Conservation (phyloP, 108 stramenopile species). For the Ochromonas danica region DNA sequence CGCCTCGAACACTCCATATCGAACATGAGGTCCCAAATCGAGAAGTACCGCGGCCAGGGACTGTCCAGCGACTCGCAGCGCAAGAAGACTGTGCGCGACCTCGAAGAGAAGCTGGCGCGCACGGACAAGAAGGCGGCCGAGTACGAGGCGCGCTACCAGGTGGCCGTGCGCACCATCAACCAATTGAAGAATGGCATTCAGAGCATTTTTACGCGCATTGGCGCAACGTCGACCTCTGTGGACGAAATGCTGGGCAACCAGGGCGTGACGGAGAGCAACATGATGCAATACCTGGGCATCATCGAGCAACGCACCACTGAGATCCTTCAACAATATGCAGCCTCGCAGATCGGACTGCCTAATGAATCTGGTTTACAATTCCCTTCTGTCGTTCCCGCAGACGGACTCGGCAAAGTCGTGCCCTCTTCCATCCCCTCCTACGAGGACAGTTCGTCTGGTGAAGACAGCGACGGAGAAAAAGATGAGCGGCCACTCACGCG, state of each 20-base stretch:
- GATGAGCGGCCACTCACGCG: conserved; percentile 63
- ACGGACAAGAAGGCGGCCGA: conserved; percentile 55
- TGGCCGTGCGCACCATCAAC: conserved; percentile 51
- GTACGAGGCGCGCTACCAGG: conserved; percentile 46
- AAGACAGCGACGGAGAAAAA: conserved; percentile 55
- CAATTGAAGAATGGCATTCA: conserved; percentile 63
- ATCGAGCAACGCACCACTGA: conserved; percentile 64
- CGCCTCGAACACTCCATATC: conserved; percentile 54
- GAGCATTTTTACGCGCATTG: conserved; percentile 57
- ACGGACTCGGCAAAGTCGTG: background rate
- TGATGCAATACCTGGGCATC: conserved; percentile 66
- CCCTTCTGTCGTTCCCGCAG: conserved; percentile 39
- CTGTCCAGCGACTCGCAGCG: conserved; percentile 59
- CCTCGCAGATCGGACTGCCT: conserved; percentile 45
- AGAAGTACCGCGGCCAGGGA: conserved; percentile 62
- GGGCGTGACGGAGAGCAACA: conserved; percentile 65
- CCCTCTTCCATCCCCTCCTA: background rate
- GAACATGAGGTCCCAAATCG: conserved; percentile 58
- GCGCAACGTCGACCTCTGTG: conserved; percentile 43
- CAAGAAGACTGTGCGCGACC: conserved; percentile 54
- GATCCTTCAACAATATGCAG: conserved; percentile 60
- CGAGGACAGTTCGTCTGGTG: conserved; percentile 51
- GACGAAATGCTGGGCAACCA: conserved; percentile 68
- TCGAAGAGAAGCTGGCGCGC: conserved; percentile 54
- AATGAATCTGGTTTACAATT: conserved; percentile 40